Evolutionary conservation across 1,284 basidiomycete genomes (phyloP).

Genomic region (Volvariella volvacea): DNA sequence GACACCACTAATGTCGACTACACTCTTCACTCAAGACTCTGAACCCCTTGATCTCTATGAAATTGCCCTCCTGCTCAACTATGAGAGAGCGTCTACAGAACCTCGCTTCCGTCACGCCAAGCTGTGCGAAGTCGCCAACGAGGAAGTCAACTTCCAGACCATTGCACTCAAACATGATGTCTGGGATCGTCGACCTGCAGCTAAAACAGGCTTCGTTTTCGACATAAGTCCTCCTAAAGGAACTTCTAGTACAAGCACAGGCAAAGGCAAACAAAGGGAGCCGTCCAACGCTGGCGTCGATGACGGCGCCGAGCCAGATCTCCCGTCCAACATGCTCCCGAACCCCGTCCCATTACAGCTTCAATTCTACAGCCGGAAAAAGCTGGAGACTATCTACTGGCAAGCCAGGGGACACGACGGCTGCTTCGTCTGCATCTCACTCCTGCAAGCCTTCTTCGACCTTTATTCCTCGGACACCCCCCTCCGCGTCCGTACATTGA

Average conservation of each 20-base stretch:
- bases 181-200: conserved; percentile 9
- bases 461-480: conserved; percentile 14
- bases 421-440: conserved; percentile 17
- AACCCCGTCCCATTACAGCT: conserved; percentile 8
- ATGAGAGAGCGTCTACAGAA: conserved; percentile 20
- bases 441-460: conserved; percentile 23
- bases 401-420: conserved; percentile 22
- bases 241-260: background rate
- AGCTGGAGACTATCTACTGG: conserved; percentile 23
- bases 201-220: conserved; percentile 20
- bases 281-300: no score
- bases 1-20: no score
- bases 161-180: conserved; percentile 6
- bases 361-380: conserved; percentile 11
- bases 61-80: conserved; percentile 16
- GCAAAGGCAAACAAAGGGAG: no score
- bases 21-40: no score
- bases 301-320: conserved; percentile 18
- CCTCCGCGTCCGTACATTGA: conserved; percentile 18
- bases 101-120: conserved; percentile 21
- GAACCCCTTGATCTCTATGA: conserved; percentile 10
- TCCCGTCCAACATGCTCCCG: conserved; percentile 21
- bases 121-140: conserved; percentile 16
- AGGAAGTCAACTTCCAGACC: conserved; percentile 13
- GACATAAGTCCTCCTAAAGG: conserved; percentile 8